Base-by-base conservation (phyloP, 768 basidiomycete species). In the Pisolithus marmoratus region DNA sequence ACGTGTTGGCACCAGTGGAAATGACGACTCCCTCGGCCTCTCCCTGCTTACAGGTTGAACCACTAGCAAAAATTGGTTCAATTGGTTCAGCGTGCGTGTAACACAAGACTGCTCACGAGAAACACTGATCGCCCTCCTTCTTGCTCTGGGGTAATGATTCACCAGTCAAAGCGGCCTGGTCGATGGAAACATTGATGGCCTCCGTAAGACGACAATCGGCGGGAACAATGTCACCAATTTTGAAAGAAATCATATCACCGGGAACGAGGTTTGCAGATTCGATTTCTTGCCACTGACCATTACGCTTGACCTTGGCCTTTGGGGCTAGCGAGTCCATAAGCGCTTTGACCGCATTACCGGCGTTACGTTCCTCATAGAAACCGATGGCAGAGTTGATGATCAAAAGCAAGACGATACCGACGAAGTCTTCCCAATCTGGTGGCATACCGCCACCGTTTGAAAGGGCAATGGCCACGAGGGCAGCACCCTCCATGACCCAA, bases 401-500 rank as follows among this genome's bases (percentile, higher is more conserved):
- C 27, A 97, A 73, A 6, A 98, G 82, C 46, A 90, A 75, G 61
- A 96, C 72, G 75, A 98, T 98, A 81, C 95, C 95, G 72, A 89
- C 80, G 73, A 98, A 97, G 76, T 98, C 95, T 67, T 90, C 76
- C 95, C 95, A 98, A 65, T 98, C 94, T 19, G 95, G 95, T 26
- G 94, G 82, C 50, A 77, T 74, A 51, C 77, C 74, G 61, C 84
- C 84, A 71, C 95, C 95, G 71, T 98, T 98, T 51, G 95, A 96
- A 27, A 98, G 82, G 38, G 82, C 93, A 68, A 98, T 98, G 45
- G 95, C 94, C 58, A 94, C 92, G 27, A 93, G 78, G 8, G 91
- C 90, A 37, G 94, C 94, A 56, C 87, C 93, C 72, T 98, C 95
- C 95, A 98, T 98, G 71, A 98, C 95, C 95, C 95, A 98, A 31